phyloP scores from a whole-genome alignment of 2,329 filamentous ascomycete genomes.

The Beauveria scarabaeidicola region DNA sequence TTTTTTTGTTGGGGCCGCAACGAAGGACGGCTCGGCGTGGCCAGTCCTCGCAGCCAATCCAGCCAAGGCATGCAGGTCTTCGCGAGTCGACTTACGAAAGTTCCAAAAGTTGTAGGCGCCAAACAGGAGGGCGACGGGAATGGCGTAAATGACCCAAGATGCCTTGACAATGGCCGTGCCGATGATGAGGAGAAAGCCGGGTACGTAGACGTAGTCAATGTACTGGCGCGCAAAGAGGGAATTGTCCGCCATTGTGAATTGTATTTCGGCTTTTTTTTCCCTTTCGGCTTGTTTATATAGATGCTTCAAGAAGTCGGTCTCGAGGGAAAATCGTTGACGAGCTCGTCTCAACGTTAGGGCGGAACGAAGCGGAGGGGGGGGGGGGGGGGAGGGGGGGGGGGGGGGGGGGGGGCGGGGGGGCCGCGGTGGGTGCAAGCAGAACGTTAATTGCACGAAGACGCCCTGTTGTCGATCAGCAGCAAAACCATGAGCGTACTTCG shows the following conservation, averaged over 20 bases:
- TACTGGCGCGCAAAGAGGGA: conserved; percentile 47
- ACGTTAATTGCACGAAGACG: neutral
- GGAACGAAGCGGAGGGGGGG: neutral
- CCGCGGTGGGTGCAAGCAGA: neutral
- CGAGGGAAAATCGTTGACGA: neutral
- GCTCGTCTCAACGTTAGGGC: neutral
- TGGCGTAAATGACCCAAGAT: conserved; percentile 66
- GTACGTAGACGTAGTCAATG: conserved; percentile 75
- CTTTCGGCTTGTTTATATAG: neutral
- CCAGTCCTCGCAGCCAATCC: neutral
- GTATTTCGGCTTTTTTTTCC: neutral
- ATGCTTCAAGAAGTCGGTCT: neutral
- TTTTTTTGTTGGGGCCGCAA: neutral
- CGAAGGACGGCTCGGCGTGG: no score
- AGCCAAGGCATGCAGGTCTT: neutral
- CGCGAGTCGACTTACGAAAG: conserved; percentile 49
- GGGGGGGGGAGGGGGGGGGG: neutral
- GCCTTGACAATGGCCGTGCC: conserved; percentile 71
- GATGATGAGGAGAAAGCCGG: conserved; percentile 67
- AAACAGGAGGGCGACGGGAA: conserved; percentile 55
- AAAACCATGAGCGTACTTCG: neutral
- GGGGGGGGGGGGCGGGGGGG: neutral
- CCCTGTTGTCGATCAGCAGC: neutral
- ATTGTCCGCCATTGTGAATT: conserved; percentile 21
- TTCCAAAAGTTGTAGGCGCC: conserved; percentile 63